Evolutionary conservation across 805 yeast species (phyloP).

Genomic region (Candida silvicultrix): DNA sequence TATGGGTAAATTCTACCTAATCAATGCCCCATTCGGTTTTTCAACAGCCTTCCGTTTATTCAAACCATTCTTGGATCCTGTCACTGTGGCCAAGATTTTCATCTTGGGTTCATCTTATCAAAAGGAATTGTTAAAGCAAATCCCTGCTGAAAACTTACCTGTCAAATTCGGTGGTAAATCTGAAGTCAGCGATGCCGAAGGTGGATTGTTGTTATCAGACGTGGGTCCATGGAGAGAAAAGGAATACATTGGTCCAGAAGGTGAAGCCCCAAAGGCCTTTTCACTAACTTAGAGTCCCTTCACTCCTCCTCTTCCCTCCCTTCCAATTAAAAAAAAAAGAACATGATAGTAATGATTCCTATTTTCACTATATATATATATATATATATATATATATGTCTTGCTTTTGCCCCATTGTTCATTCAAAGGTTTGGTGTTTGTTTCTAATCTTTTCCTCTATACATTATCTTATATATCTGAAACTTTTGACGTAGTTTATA

Average conservation of each 20-base stretch:
- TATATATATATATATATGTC: no score
- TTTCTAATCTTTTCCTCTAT: no score
- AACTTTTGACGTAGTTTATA: no score
- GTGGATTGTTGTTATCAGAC: constrained; percentile 83
- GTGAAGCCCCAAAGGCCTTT: constrained; percentile 74
- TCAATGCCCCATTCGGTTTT: constrained; percentile 97
- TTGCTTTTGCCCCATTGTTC: background rate
- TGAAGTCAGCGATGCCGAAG: constrained; percentile 54
- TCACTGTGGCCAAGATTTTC: constrained; percentile 91
- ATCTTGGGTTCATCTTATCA: constrained; percentile 76
- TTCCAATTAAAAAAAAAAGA: no score
- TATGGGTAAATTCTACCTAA: constrained; percentile 95
- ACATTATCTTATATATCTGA: no score
- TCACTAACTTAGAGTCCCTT: constrained; percentile 1
- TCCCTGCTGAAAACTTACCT: constrained; percentile 91
- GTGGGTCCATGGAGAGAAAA: constrained; percentile 97
- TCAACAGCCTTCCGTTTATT: constrained; percentile 87
- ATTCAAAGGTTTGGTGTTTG: no score
- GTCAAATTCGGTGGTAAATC: constrained; percentile 84
- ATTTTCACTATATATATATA: background rate
- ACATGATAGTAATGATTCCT: background rate
- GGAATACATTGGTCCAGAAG: constrained; percentile 88
- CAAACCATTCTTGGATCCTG: constrained; percentile 95
- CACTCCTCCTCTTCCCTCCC: no score
- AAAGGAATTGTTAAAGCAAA: constrained; percentile 81